phyloP scores from a whole-genome alignment of 176 grass and related monocot species.

The Miscanthus lutarioriparius region DNA sequence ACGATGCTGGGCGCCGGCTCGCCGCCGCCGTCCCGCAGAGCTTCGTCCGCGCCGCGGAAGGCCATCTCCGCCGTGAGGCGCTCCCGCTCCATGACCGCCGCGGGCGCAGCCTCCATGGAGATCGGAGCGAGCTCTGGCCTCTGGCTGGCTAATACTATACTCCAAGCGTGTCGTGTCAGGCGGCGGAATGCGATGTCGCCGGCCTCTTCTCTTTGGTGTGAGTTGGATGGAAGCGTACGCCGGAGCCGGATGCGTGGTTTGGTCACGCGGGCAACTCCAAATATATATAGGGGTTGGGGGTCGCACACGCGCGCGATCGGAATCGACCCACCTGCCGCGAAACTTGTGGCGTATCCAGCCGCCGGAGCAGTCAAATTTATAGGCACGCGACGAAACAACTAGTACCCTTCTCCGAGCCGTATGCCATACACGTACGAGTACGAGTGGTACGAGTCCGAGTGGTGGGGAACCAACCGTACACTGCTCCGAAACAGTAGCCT shows the following conservation, averaged over 20 bases:
- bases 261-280: neutral
- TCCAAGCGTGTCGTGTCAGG: neutral
- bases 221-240: conserved; percentile 3
- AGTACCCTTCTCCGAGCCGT: neutral
- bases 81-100: conserved; percentile 63
- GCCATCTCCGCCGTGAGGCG: conserved; percentile 73
- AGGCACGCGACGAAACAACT: neutral
- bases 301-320: neutral
- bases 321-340: conserved; percentile 5
- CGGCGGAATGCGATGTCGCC: neutral
- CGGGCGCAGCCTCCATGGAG: conserved; percentile 38
- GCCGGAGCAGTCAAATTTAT: conserved; percentile 31
- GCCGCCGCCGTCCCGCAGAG: neutral
- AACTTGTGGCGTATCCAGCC: neutral
- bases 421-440: neutral
- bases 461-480: no score
- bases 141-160: no score
- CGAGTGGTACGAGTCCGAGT: neutral
- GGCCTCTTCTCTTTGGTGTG: conserved; percentile 37
- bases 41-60: conserved; percentile 28
- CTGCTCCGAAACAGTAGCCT: neutral
- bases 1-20: conserved; percentile 53
- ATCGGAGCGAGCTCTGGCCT: neutral
- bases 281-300: conserved; percentile 15
- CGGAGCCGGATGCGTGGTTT: conserved; percentile 30